Conservation (phyloP, 208 protist species). For the Acanthamoeba quina region DNA sequence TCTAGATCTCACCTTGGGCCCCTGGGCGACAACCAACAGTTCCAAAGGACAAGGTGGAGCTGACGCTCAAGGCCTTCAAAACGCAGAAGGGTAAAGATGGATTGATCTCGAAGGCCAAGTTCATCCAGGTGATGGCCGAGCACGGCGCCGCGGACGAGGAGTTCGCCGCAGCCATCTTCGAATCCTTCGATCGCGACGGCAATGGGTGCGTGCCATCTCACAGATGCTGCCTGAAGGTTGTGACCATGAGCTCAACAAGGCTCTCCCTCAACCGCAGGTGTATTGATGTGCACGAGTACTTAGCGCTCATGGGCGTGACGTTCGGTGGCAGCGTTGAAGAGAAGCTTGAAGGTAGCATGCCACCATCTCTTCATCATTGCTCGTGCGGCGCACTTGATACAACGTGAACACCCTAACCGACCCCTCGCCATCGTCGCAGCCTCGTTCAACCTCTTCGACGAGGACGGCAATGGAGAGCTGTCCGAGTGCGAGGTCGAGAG, state of each 20-base stretch:
- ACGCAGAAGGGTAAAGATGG: constrained; percentile 29
- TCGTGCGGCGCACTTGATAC: not conserved
- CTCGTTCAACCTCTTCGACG: not conserved
- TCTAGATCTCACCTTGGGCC: not conserved
- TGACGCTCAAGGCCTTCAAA: constrained; percentile 29
- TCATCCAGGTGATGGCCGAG: constrained; percentile 15
- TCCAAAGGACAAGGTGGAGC: constrained; percentile 6
- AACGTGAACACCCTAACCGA: not conserved
- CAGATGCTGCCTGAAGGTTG: not conserved
- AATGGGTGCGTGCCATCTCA: not conserved
- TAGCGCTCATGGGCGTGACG: constrained; percentile 5
- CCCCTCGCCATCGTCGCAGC: not conserved
- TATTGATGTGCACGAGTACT: constrained; percentile 8
- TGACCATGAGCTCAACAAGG: not conserved
- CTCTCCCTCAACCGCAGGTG: not conserved
- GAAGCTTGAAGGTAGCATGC: not conserved
- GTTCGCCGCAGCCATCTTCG: constrained; percentile 13
- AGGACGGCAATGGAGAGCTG: not conserved
- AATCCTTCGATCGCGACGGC: not conserved
- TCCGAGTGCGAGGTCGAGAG: not conserved
- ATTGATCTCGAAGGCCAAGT: not conserved
- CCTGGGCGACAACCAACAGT: not conserved
- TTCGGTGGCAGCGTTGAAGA: not conserved
- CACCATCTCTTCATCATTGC: not conserved
- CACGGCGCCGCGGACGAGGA: constrained; percentile 9